phyloP scores from a whole-genome alignment of 2,329 filamentous ascomycete species.

The Cladophialophora carrionii region DNA sequence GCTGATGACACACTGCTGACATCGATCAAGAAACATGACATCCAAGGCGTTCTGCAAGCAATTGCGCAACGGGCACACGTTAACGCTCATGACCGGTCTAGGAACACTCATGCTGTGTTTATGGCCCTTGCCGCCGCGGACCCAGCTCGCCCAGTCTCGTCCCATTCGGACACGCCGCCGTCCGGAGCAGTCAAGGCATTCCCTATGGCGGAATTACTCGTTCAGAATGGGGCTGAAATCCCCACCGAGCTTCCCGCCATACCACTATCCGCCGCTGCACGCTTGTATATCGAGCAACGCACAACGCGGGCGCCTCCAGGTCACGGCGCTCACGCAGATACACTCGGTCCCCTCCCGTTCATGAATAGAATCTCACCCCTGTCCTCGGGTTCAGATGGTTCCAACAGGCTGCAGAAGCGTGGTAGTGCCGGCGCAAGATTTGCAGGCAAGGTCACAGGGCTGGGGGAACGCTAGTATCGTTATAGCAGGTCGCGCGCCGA shows the following conservation, averaged over 20 bases:
- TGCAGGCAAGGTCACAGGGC: conserved; percentile 52
- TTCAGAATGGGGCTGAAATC: conserved; percentile 92
- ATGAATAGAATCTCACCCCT: conserved; percentile 42
- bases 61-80: conserved; percentile 84
- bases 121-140: conserved; percentile 90
- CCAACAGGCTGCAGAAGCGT: conserved; percentile 73
- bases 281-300: conserved; percentile 82
- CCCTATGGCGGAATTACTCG: conserved; percentile 82
- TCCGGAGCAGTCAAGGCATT: conserved; percentile 64
- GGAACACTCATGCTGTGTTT: conserved; percentile 86
- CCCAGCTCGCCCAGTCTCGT: conserved; percentile 70
- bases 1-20: conserved; percentile 87
- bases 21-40: conserved; percentile 94
- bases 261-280: conserved; percentile 77
- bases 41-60: conserved; percentile 88
- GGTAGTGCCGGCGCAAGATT: conserved; percentile 76
- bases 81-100: conserved; percentile 81
- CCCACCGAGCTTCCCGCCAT: conserved; percentile 76
- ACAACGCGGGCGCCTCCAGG: conserved; percentile 48
- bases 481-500: conserved; percentile 23
- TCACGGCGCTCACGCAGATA: conserved; percentile 58
- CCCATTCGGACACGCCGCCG: conserved; percentile 44
- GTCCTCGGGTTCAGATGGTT: conserved; percentile 45
- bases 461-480: conserved; percentile 48
- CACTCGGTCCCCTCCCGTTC: conserved; percentile 64